Evolutionary conservation across 768 basidiomycete species (phyloP).

Genomic region (Serendipita sp.): DNA sequence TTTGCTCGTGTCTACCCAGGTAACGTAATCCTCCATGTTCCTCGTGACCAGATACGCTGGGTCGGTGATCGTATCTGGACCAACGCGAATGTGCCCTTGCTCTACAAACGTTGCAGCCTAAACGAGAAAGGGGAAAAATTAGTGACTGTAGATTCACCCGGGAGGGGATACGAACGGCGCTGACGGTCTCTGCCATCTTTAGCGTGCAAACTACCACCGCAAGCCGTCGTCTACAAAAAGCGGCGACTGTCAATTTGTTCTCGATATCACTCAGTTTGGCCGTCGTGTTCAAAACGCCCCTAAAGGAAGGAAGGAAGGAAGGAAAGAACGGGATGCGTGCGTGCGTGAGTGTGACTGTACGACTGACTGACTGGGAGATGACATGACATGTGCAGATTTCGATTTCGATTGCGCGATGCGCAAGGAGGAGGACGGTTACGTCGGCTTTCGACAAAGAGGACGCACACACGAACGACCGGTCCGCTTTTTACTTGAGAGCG

Average conservation of each 20-base stretch:
- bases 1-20: conserved; percentile 97
- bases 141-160: not conserved
- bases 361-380: too few relatives aligned
- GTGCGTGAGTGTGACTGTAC: too few relatives aligned
- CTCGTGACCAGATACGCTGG: conserved; percentile 93
- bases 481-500: too few relatives aligned
- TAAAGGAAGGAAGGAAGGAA: not conserved
- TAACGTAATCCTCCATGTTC: conserved; percentile 98
- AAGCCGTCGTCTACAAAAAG: conserved; percentile 80
- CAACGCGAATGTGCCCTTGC: conserved; percentile 94
- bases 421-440: too few relatives aligned
- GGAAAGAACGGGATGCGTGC: too few relatives aligned
- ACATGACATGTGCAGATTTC: too few relatives aligned
- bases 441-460: too few relatives aligned
- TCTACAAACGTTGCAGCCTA: conserved; percentile 96
- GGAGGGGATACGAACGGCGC: conserved; percentile 31
- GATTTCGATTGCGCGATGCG: too few relatives aligned
- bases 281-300: conserved; percentile 65
- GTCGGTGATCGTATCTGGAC: conserved; percentile 89
- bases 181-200: conserved; percentile 93
- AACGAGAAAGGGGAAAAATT: conserved; percentile 10
- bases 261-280: conserved; percentile 90
- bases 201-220: conserved; percentile 83
- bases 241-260: conserved; percentile 84
- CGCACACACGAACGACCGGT: too few relatives aligned